Evolutionary conservation across 2,329 filamentous ascomycete genomes (phyloP).

Genomic region (Aspergillus niger): DNA sequence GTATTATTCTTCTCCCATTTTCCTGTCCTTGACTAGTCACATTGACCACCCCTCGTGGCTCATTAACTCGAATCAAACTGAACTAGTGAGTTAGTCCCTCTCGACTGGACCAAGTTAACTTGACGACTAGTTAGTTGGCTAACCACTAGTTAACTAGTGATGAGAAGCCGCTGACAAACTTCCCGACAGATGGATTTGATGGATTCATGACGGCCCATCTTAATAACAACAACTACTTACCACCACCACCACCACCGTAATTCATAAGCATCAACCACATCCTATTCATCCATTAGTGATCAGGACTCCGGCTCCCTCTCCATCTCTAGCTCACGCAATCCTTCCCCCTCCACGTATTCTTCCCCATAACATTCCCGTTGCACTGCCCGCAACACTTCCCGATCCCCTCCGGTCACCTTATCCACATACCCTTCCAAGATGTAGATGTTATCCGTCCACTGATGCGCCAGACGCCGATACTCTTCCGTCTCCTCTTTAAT

Average conservation of each 20-base stretch:
- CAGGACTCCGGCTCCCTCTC: background rate
- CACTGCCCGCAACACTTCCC: slow-evolving; percentile 46
- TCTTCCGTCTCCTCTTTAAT: slow-evolving; percentile 37
- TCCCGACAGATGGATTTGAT: background rate
- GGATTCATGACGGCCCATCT: background rate
- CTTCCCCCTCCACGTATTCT: slow-evolving; percentile 58
- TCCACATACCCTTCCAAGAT: slow-evolving; percentile 45
- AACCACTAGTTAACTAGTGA: no score
- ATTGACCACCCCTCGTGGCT: no score
- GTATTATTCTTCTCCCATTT: slow-evolving; percentile 5
- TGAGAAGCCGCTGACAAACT: background rate
- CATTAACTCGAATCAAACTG: no score
- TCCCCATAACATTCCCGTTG: slow-evolving; percentile 54
- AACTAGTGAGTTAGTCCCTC: no score
- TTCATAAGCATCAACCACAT: background rate
- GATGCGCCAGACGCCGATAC: slow-evolving; percentile 28
- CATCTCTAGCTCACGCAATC: slow-evolving; percentile 40
- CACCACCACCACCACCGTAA: background rate
- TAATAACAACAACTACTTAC: background rate
- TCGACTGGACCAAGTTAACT: no score
- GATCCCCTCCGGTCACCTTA: slow-evolving; percentile 45
- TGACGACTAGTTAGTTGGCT: no score
- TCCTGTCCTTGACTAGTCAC: no score
- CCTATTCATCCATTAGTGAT: background rate
- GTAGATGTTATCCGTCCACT: slow-evolving; percentile 50